phyloP scores from a whole-genome alignment of 495 filamentous ascomycete genomes.

The Aspergillus affinis region DNA sequence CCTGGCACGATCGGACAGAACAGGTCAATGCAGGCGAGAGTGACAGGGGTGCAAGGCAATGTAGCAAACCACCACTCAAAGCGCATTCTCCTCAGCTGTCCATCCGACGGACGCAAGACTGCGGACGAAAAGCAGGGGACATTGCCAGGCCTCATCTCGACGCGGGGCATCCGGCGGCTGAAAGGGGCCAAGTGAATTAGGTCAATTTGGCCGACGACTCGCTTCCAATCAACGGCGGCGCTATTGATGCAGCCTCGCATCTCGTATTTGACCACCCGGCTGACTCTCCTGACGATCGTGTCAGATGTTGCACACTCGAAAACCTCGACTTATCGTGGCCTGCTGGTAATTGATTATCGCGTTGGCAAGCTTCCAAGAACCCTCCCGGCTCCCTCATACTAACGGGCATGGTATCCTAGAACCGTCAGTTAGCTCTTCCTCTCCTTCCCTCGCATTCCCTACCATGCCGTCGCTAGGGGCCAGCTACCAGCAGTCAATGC shows the following conservation, averaged over 20 bases:
- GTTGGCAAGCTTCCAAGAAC: neutral
- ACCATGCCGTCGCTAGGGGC: conserved; percentile 4
- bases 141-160: neutral
- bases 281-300: neutral
- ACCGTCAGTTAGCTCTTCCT: neutral
- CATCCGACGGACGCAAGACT: neutral
- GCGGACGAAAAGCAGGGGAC: too few species aligned
- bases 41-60: neutral
- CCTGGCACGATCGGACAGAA: neutral
- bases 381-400: neutral
- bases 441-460: neutral
- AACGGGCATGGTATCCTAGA: neutral
- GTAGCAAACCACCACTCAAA: neutral
- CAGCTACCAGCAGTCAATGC: conserved; percentile 11
- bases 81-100: neutral
- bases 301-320: too few species aligned
- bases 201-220: neutral
- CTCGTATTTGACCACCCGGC: neutral
- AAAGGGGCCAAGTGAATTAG: neutral
- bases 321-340: neutral
- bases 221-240: neutral
- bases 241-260: neutral
- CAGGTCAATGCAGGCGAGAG: neutral
- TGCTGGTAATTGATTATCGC: neutral
- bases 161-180: neutral